phyloP scores from a whole-genome alignment of 192 early-diverging fungal genomes.

The Podila verticillata region DNA sequence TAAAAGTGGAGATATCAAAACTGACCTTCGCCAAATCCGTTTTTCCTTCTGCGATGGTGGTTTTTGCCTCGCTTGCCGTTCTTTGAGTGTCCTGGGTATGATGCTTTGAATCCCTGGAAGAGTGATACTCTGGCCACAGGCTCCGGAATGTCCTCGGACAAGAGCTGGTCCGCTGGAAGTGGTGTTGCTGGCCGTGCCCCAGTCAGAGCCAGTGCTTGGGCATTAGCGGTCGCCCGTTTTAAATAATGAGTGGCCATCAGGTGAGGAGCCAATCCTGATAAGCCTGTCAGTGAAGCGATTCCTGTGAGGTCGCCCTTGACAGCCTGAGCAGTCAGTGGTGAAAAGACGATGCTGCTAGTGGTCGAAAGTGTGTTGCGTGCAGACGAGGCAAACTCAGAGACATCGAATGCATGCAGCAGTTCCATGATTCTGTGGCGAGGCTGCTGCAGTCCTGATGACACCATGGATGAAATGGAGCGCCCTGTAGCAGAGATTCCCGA shows the following conservation, averaged over 20 bases:
- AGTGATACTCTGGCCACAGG: slow-evolving; percentile 61
- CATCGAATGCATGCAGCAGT: slow-evolving; percentile 39
- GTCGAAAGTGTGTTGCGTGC: slow-evolving; percentile 37
- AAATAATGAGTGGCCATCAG: slow-evolving; percentile 56
- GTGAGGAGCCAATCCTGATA: slow-evolving; percentile 56
- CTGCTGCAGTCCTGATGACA: slow-evolving; percentile 43
- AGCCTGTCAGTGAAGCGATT: slow-evolving; percentile 49
- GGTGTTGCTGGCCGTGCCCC: slow-evolving; percentile 14
- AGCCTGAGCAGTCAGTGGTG: slow-evolving; percentile 60
- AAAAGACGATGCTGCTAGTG: slow-evolving; percentile 60
- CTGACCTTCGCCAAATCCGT: slow-evolving; percentile 41
- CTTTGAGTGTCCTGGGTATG: slow-evolving; percentile 58
- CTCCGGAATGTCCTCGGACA: slow-evolving; percentile 63
- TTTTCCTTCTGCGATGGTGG: slow-evolving; percentile 39
- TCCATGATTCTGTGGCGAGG: slow-evolving; percentile 44
- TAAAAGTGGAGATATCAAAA: background rate
- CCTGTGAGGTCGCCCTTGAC: slow-evolving; percentile 63
- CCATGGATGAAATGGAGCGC: slow-evolving; percentile 26
- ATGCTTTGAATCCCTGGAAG: slow-evolving; percentile 64
- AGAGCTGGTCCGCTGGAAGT: slow-evolving; percentile 41
- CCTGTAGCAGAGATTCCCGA: slow-evolving; percentile 41
- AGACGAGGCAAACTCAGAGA: slow-evolving; percentile 40
- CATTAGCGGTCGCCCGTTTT: slow-evolving; percentile 29
- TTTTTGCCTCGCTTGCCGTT: slow-evolving; percentile 38
- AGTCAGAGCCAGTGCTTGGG: slow-evolving; percentile 25